Evolutionary conservation across 441 rosid species (phyloP).

Genomic region (Eruca vesicaria): DNA sequence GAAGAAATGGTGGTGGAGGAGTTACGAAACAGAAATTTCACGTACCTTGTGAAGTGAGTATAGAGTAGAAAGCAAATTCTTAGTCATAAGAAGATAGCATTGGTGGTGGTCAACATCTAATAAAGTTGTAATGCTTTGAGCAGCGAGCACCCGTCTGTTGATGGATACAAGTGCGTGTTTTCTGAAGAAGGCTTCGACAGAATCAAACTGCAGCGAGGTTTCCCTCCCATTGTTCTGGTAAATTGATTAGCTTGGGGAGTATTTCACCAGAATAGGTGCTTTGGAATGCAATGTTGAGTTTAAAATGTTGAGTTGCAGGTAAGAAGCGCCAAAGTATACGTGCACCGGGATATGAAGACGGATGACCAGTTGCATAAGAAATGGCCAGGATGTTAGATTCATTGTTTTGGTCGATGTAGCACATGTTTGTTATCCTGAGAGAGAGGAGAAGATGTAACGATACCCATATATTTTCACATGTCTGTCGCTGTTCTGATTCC

Average conservation of each 20-base stretch:
- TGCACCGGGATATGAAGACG: constrained; percentile 43
- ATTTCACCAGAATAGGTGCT: neutral
- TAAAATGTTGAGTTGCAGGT: constrained; percentile 44
- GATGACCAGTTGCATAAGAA: constrained; percentile 33
- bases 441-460: neutral
- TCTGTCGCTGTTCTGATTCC: neutral
- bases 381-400: constrained; percentile 52
- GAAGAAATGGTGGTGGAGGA: constrained; percentile 66
- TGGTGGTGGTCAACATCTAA: neutral
- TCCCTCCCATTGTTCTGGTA: constrained; percentile 74
- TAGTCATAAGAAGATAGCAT: neutral
- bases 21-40: constrained; percentile 59
- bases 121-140: constrained; percentile 24
- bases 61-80: constrained; percentile 11
- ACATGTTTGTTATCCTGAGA: neutral
- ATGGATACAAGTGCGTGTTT: constrained; percentile 74
- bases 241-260: neutral
- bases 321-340: constrained; percentile 50
- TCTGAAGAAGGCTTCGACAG: constrained; percentile 62
- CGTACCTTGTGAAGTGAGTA: constrained; percentile 79
- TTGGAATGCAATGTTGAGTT: constrained; percentile 9
- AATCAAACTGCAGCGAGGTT: constrained; percentile 44
- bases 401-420: neutral
- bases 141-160: constrained; percentile 59
- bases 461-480: neutral